Evolutionary conservation across 2,329 filamentous ascomycete genomes (phyloP), one percentile per base, ranked within the genome.

Genomic region (Fusarium sp.): DNA sequence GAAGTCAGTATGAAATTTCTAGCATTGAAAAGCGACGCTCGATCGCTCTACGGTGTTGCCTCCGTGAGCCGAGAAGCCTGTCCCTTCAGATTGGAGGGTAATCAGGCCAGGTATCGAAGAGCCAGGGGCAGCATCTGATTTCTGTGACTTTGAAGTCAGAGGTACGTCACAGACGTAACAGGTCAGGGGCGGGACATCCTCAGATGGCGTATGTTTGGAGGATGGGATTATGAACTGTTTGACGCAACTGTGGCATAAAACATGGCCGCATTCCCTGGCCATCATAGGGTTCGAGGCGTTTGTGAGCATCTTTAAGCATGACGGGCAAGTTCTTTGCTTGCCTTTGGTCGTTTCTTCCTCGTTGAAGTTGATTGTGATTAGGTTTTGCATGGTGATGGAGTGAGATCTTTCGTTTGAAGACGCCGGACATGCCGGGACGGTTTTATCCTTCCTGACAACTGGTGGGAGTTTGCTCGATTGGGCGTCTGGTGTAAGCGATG

Each of bases 121-220:
- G 35, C 88, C 85, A 70, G 87, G 87, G 40, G 69, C 66, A 58
- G 47, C 74, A 71, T 68, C 75, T 72, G 84, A 78, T 52, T 80
- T 79, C 45, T 79, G 78, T 42, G 79, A 76, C 58, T 78, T 78
- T 29, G 80, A 82, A 9, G 88, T 89, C n/a, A 97, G 79, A 73
- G 94, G 89, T 37, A 87, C 85, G 63, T 97, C 92, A 74, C 95
- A 98, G 7, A 97, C 94, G 77, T 93, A 97, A 78, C 96, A 98
- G 48, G 70, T 65, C 36, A 77, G 65, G 8, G 76, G 72, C 13
- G 85, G 80, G 4, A 93, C 79, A 11, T 79, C 78, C 4, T 85
- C 83, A 2, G 78, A 72, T 11, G 76, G 72, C 14, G 70, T 62
- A 21, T 79, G 74, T 59, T 78, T 82, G 69, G 74, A 83, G 56